A percentile compares a stretch with the other conserved stretches of the same genome.
Conservation (phyloP, 306 rosid species). For the Begonia fuchsioides region DNA sequence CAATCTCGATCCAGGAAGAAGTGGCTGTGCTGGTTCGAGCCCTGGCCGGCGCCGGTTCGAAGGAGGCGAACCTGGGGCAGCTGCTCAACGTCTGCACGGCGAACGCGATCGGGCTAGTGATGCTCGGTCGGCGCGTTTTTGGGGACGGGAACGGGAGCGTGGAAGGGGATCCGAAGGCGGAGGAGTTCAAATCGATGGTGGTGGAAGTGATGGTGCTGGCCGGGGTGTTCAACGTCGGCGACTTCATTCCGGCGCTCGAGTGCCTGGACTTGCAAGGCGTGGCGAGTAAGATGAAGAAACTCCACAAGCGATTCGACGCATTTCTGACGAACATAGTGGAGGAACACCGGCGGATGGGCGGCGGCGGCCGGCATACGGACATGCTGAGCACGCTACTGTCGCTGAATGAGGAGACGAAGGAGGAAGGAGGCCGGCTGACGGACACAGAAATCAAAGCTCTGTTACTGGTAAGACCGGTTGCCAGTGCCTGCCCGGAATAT, state of each 20-base stretch:
- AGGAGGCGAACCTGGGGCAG: conserved; percentile 31
- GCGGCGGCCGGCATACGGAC: too few relatives aligned
- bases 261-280: conserved; percentile 57
- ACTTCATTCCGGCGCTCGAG: conserved; percentile 46
- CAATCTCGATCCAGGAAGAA: conserved; percentile 34
- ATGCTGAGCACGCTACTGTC: too few relatives aligned
- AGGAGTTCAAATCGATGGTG: conserved; percentile 61
- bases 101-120: conserved; percentile 39
- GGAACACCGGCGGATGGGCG: too few relatives aligned
- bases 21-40: conserved; percentile 24
- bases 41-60: conserved; percentile 21
- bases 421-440: too few relatives aligned
- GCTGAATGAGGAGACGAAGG: too few relatives aligned
- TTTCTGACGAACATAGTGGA: conserved; percentile 26
- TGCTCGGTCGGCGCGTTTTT: conserved; percentile 48
- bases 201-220: conserved; percentile 46
- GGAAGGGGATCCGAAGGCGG: conserved; percentile 27
- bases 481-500: too few relatives aligned
- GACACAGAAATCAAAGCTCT: conserved; percentile 31
- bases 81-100: conserved; percentile 38
- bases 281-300: conserved; percentile 31
- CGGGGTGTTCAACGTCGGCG: conserved; percentile 51
- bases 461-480: conserved; percentile 55
- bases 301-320: conserved; percentile 39
- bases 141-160: conserved; percentile 22